A percentile compares a stretch with the other conserved stretches of the same genome.
Conservation (phyloP, 768 basidiomycete species). For the Serendipita sp. region DNA sequence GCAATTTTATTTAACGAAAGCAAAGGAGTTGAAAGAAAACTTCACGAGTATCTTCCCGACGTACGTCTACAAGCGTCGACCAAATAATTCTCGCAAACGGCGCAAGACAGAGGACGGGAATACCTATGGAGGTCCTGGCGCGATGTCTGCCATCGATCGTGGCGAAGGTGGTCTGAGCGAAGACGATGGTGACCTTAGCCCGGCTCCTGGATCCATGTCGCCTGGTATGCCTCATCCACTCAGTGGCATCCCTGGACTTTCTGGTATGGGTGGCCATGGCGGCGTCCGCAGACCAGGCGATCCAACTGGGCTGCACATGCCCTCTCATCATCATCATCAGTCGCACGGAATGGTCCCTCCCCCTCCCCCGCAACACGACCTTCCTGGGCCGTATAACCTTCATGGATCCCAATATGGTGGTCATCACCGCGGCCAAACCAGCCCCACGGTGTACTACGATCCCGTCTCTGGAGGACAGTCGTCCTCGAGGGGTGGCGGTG, state of each 20-base stretch:
- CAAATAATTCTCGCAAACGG: conserved; percentile 69
- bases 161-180: conserved; percentile 3
- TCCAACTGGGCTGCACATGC: background rate
- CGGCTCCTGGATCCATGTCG: background rate
- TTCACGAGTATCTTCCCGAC: conserved; percentile 79
- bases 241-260: background rate
- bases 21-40: conserved; percentile 67
- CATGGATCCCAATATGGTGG: background rate
- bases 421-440: background rate
- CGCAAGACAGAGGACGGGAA: conserved; percentile 22
- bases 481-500: background rate
- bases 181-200: background rate
- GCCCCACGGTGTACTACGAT: background rate
- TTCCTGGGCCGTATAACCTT: background rate
- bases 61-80: conserved; percentile 76
- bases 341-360: background rate
- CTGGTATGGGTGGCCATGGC: background rate
- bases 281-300: background rate
- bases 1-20: conserved; percentile 76
- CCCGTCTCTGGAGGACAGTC: background rate
- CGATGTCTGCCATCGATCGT: background rate
- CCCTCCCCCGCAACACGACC: background rate
- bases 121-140: background rate
- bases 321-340: background rate
- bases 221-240: background rate